Evolutionary conservation across 345 rosid genomes (phyloP).

Genomic region (Physaria fendleri): DNA sequence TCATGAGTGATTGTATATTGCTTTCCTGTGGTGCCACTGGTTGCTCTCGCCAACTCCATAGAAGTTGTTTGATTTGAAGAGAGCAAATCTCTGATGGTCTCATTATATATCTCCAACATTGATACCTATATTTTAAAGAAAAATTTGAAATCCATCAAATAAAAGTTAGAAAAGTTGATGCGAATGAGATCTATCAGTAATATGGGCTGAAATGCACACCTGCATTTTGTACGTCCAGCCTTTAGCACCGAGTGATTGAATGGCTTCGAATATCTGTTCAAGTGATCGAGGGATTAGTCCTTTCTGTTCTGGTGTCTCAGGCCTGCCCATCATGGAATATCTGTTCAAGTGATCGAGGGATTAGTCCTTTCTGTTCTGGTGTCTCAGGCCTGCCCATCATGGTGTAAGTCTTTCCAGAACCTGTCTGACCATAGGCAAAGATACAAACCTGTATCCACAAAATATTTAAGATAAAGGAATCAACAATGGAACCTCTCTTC

Average conservation of each 20-base stretch:
- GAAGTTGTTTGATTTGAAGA: slow-evolving; percentile 29
- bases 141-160: background rate
- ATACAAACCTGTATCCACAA: slow-evolving; percentile 61
- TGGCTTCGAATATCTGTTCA: slow-evolving; percentile 69
- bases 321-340: slow-evolving; percentile 91
- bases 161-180: background rate
- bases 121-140: slow-evolving; percentile 44
- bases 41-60: slow-evolving; percentile 15
- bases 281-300: slow-evolving; percentile 82
- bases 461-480: background rate
- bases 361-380: slow-evolving; percentile 59
- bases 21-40: slow-evolving; percentile 21
- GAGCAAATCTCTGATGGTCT: slow-evolving; percentile 71
- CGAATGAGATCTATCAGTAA: background rate
- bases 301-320: slow-evolving; percentile 51
- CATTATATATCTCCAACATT: slow-evolving; percentile 87
- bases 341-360: slow-evolving; percentile 81
- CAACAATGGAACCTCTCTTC: background rate
- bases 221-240: slow-evolving; percentile 91
- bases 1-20: slow-evolving; percentile 1
- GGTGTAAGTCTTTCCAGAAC: slow-evolving; percentile 90
- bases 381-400: slow-evolving; percentile 89
- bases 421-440: slow-evolving; percentile 92
- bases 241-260: slow-evolving; percentile 53
- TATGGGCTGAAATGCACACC: slow-evolving; percentile 29